phyloP scores from a whole-genome alignment of 192 early-diverging fungal genomes.

The Podila horticola region DNA sequence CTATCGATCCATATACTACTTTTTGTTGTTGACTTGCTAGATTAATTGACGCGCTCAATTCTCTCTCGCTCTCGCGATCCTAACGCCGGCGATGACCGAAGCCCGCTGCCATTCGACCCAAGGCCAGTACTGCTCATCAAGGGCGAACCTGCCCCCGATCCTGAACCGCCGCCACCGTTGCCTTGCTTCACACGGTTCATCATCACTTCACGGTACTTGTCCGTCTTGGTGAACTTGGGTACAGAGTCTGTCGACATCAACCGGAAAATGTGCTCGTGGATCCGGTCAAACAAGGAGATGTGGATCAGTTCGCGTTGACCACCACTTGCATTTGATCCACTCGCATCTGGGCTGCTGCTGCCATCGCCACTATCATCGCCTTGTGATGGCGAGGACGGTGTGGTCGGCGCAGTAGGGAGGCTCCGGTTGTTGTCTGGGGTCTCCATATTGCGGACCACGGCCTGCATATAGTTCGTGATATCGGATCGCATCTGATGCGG shows the following conservation, averaged over 20 bases:
- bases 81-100: too few relatives aligned
- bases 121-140: too few relatives aligned
- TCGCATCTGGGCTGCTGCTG: not conserved
- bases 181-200: slow-evolving; percentile 43
- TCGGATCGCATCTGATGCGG: slow-evolving; percentile 61
- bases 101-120: too few relatives aligned
- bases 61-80: too few relatives aligned
- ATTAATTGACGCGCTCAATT: too few relatives aligned
- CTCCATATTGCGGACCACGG: slow-evolving; percentile 55
- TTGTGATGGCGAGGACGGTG: slow-evolving; percentile 14
- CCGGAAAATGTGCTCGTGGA: slow-evolving; percentile 76
- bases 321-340: not conserved
- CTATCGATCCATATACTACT: too few relatives aligned
- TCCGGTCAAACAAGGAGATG: slow-evolving; percentile 62
- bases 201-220: slow-evolving; percentile 55
- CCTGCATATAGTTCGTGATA: slow-evolving; percentile 57
- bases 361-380: not conserved
- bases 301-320: slow-evolving; percentile 32
- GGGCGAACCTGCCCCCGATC: not conserved
- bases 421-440: slow-evolving; percentile 14
- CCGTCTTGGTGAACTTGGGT: slow-evolving; percentile 77
- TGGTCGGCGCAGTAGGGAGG: slow-evolving; percentile 31
- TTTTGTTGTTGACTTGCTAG: too few relatives aligned
- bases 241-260: slow-evolving; percentile 81
- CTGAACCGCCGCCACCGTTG: not conserved